A percentile compares a stretch with the other conserved stretches of the same genome.
Conservation (phyloP, 148 eudicot genomes). For the Polygonum aviculare region DNA sequence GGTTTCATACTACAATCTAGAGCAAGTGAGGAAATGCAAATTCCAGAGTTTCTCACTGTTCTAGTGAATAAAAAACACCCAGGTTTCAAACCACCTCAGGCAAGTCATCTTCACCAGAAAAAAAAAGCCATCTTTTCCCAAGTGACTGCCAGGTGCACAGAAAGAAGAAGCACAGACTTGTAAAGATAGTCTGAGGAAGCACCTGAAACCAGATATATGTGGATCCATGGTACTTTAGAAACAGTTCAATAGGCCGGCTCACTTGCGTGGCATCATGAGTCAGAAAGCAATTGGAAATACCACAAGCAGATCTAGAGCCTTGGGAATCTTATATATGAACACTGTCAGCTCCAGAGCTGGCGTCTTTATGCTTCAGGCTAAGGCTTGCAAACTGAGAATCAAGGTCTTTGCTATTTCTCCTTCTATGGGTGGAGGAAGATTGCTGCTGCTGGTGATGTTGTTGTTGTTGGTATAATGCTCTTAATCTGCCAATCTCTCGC, state of each 20-base stretch:
- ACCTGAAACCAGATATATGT: conserved; percentile 8
- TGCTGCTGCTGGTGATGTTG: conserved; percentile 25
- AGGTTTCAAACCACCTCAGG: conserved; percentile 63
- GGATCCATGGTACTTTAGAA: conserved; percentile 13
- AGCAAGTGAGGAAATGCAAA: not conserved
- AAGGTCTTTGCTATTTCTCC: conserved; percentile 49
- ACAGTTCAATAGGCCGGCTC: conserved; percentile 14
- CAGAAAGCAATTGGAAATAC: not conserved
- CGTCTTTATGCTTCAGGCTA: conserved; percentile 44
- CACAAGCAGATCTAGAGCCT: conserved; percentile 6
- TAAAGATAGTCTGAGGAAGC: conserved; percentile 16
- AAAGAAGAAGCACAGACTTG: conserved; percentile 9
- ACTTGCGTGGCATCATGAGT: conserved; percentile 15
- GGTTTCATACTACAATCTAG: conserved; percentile 1
- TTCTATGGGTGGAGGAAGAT: conserved; percentile 34
- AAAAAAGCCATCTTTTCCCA: conserved; percentile 17
- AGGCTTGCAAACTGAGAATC: conserved; percentile 48
- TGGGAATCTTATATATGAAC: conserved; percentile 40
- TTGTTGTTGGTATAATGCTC: conserved; percentile 36
- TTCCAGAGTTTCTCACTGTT: conserved; percentile 13
- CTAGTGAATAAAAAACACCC: conserved; percentile 14
- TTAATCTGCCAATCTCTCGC: conserved; percentile 51
- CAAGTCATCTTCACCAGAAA: conserved; percentile 39
- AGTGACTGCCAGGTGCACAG: conserved; percentile 79
- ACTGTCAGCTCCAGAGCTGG: conserved; percentile 41